A percentile compares a stretch with the other conserved stretches of the same genome.
These are phyloP conservation scores for Glaciozyma martinii DNA, from an alignment of 768 basidiomycete species.

Conservation along the genomic window DNA sequence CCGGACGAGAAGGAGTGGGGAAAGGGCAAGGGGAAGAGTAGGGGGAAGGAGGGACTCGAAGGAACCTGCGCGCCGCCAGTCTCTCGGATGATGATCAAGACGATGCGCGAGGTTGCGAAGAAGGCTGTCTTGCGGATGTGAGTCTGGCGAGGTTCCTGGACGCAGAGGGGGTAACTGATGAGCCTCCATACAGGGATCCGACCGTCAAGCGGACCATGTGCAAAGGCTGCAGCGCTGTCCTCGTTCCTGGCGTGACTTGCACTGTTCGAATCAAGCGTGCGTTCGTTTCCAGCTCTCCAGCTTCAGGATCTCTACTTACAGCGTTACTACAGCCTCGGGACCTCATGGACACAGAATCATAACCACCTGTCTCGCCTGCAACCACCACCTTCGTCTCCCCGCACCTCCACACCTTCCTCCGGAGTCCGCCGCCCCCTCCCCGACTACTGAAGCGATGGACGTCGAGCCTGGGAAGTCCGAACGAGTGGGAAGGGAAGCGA, in stretches of 20 bases:
- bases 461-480: too few relatives aligned
- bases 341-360: slow-evolving; percentile 24
- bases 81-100: slow-evolving; percentile 55
- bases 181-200: slow-evolving; percentile 53
- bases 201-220: slow-evolving; percentile 73
- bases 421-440: not conserved
- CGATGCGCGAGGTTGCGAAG: slow-evolving; percentile 62
- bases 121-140: slow-evolving; percentile 72
- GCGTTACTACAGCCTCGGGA: slow-evolving; percentile 5
- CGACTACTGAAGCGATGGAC: not conserved
- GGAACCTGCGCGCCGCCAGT: slow-evolving; percentile 35
- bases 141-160: slow-evolving; percentile 31
- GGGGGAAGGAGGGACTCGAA: slow-evolving; percentile 30
- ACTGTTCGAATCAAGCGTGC: slow-evolving; percentile 58
- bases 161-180: not conserved
- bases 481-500: not conserved
- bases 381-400: slow-evolving; percentile 12
- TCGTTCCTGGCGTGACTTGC: slow-evolving; percentile 61
- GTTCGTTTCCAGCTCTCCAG: not conserved
- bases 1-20: not conserved
- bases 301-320: not conserved
- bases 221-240: slow-evolving; percentile 54
- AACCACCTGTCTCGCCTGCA: slow-evolving; percentile 18
- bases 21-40: not conserved
- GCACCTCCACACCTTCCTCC: slow-evolving; percentile 18